These are phyloP conservation scores for Aspergillus alliaceus DNA, from an alignment of 2,329 filamentous ascomycete genomes.

Conservation along the genomic window DNA sequence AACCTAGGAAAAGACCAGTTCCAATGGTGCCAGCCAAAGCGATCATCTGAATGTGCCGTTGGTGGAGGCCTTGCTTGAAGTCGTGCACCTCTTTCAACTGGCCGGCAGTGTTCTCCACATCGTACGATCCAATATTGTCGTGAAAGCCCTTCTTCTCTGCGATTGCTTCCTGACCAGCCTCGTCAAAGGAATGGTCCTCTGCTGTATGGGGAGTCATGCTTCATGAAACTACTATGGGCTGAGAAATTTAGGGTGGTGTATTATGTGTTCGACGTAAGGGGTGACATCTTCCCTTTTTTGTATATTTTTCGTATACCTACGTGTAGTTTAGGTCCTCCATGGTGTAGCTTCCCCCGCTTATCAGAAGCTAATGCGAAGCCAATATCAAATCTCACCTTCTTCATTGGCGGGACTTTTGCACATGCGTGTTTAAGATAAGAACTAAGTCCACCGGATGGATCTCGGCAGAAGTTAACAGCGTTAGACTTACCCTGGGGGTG, in stretches of 20 bases:
- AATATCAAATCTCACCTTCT: background rate
- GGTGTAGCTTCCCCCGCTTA: background rate
- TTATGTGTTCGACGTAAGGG: background rate
- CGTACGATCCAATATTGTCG: background rate
- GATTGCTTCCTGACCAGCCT: background rate
- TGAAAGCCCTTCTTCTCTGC: background rate
- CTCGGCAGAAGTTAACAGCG: background rate
- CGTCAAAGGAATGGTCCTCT: background rate
- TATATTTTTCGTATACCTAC: background rate
- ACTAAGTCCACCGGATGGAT: background rate
- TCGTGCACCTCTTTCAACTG: conserved; percentile 22
- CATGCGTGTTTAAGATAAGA: background rate
- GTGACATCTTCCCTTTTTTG: background rate
- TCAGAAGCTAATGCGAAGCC: background rate
- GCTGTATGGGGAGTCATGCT: background rate
- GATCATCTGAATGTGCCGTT: conserved; percentile 40
- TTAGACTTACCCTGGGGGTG: background rate
- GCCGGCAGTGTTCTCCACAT: conserved; percentile 20
- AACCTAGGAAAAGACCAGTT: conserved; percentile 39
- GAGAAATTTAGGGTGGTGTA: background rate
- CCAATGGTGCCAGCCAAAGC: conserved; percentile 40
- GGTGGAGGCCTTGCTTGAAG: conserved; percentile 29
- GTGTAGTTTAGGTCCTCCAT: background rate
- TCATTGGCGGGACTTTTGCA: background rate
- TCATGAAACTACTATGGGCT: no score